Percentiles rank a stretch among this genome's conserved stretches.
Conservation (phyloP, 768 basidiomycete species). For the Galerina marginata region DNA sequence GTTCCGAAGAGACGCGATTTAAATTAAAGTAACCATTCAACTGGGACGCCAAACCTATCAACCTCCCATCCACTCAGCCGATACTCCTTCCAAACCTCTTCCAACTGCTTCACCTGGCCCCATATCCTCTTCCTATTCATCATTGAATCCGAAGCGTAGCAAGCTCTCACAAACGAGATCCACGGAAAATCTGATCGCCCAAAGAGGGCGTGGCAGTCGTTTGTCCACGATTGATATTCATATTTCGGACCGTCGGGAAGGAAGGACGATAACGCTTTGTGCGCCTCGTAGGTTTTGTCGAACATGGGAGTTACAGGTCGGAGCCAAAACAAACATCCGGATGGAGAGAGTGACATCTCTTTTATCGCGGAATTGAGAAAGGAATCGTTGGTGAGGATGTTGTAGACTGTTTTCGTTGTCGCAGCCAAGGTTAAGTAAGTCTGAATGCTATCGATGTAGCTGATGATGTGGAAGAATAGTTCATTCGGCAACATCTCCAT, state of each 20-base stretch:
- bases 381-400: neutral
- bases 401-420: neutral
- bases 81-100: neutral
- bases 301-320: neutral
- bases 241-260: neutral
- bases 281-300: neutral
- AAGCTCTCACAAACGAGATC: neutral
- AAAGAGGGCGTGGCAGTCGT: neutral
- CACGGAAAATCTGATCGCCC: neutral
- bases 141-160: neutral
- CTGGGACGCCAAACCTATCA: neutral
- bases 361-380: neutral
- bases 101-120: conserved; percentile 5
- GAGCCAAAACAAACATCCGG: conserved; percentile 1
- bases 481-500: neutral
- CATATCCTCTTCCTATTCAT: conserved; percentile 6
- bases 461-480: neutral
- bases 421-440: neutral
- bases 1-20: no score
- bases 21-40: no score
- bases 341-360: neutral
- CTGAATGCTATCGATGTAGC: neutral
- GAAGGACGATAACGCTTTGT: neutral
- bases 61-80: neutral
- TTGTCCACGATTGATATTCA: no score